Percentiles rank a stretch among this genome's conserved stretches.
These are phyloP conservation scores for Sugiyamaella mastotermitis DNA, from an alignment of 805 yeast species.

Conservation along the genomic window DNA sequence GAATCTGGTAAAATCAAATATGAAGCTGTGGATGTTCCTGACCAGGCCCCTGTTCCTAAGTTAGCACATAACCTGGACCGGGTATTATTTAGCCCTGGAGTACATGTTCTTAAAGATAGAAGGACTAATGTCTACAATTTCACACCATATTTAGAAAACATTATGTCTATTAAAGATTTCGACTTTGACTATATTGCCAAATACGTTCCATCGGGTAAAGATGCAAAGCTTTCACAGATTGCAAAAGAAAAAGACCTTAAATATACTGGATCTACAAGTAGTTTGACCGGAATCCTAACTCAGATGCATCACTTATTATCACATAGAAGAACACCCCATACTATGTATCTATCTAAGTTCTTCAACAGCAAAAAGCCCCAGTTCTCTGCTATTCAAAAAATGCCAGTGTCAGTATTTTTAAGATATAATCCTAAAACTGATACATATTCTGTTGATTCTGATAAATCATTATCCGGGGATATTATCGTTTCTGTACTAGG, in stretches of 20 bases:
- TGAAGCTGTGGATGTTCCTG: conserved; percentile 14
- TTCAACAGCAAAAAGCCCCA: conserved; percentile 26
- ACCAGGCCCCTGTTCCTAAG: conserved; percentile 40
- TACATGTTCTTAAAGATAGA: conserved; percentile 72
- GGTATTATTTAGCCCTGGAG: conserved; percentile 73
- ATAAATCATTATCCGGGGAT: conserved; percentile 60
- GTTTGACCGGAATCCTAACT: conserved; percentile 70
- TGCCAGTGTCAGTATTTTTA: conserved; percentile 55
- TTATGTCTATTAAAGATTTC: conserved; percentile 61
- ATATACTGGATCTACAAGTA: conserved; percentile 78
- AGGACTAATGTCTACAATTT: conserved; percentile 71
- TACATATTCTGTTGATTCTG: conserved; percentile 63
- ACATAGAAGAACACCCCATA: conserved; percentile 48
- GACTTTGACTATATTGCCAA: conserved; percentile 50
- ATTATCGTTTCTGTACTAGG: conserved; percentile 70
- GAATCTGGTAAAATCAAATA: conserved; percentile 9
- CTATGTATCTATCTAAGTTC: conserved; percentile 38
- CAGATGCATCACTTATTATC: conserved; percentile 72
- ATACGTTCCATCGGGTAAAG: conserved; percentile 66
- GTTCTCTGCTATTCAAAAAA: conserved; percentile 41
- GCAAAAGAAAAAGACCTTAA: conserved; percentile 34
- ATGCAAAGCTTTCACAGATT: conserved; percentile 43
- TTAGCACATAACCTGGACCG: conserved; percentile 63
- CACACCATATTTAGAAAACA: conserved; percentile 48
- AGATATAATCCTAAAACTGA: conserved; percentile 36